Evolutionary conservation across 1,284 basidiomycete genomes (phyloP).

Genomic region (Cutaneotrichosporon dermatis): DNA sequence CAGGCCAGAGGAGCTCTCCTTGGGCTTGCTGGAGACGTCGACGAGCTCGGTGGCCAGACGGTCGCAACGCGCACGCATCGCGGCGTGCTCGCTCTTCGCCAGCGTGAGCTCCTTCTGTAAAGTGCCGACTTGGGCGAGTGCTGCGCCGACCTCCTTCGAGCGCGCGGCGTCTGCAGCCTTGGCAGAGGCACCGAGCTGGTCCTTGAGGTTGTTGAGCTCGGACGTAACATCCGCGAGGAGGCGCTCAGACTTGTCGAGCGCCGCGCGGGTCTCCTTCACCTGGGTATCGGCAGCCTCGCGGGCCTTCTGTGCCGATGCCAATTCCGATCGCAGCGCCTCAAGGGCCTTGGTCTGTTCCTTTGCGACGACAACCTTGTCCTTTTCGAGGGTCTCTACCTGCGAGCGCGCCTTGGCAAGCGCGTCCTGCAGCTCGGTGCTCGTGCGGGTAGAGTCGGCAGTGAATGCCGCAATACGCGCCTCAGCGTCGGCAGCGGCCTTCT

Average conservation of each 20-base stretch:
- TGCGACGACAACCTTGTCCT: conserved; percentile 57
- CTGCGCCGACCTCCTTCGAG: background rate
- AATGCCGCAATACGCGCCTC: background rate
- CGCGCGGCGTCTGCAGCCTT: background rate
- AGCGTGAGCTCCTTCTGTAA: conserved; percentile 7
- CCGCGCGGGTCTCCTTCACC: conserved; percentile 50
- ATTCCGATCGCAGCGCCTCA: background rate
- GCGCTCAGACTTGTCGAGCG: background rate
- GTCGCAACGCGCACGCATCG: conserved; percentile 9
- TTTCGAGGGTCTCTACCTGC: conserved; percentile 49
- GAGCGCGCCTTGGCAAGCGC: background rate
- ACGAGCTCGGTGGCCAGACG: conserved; percentile 12
- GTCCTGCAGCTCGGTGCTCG: background rate
- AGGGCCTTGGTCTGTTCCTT: no score
- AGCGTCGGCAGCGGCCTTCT: background rate
- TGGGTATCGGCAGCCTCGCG: conserved; percentile 47
- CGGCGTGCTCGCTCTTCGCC: conserved; percentile 1
- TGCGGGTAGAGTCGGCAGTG: background rate
- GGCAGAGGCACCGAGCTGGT: background rate
- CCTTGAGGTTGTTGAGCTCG: background rate
- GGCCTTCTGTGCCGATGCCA: no score
- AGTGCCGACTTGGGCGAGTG: background rate
- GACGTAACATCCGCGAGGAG: background rate
- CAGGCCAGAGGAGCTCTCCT: background rate
- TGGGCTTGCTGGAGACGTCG: background rate